Base-by-base conservation (phyloP, 2,329 filamentous ascomycete species). In the Conoideocrella luteorostrata region DNA sequence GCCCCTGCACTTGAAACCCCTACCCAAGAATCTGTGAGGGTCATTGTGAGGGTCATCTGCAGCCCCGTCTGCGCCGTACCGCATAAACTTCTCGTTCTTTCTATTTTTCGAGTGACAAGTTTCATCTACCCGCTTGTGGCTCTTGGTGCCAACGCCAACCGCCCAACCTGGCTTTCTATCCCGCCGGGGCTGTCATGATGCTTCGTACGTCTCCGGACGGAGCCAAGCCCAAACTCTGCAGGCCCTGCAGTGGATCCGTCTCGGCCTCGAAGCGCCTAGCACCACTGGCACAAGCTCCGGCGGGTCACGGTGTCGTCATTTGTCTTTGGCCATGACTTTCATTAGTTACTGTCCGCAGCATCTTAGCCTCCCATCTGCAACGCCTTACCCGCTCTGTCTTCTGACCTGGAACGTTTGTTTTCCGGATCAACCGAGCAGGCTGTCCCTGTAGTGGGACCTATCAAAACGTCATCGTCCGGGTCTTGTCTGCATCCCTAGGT, bases 241-340 rank as follows among this genome's bases (percentile, higher is more conserved):
- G 13, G 21, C 18, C 18, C 12, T 11, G 13, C 20, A 20, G 20
- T 36, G 18, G 22, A 29, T 24, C 40, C n/a, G 13, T 12, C 21
- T 35, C n/a, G 18, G 21, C 15, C 30, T 30, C 17, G 7, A 37
- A 35, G 32, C 10, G n/a, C 30, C 30, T 15, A 33, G 13, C 30
- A 15, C 30, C n/a, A 33, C 7, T 33, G n/a, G 3, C 30, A 15
- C 21, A n/a, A 38, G n/a, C n/a, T n/a, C 9, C 18, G 12, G 23
- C 34, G 18, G 12, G 34, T 36, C 34, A 36, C 21, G 10, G 10
- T 42, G 32, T 42, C 32, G 17, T 42, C 32, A 36, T 42, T 42
- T 17, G 39, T 26, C 17, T 20, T 41, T n/a, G 21, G 29, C 28
- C 32, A 12, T 34, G 22, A 26, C 22, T 21, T 30, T 17, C 15